Conservation (phyloP, 2,329 filamentous ascomycete genomes). For the Hypoxylon sp. region DNA sequence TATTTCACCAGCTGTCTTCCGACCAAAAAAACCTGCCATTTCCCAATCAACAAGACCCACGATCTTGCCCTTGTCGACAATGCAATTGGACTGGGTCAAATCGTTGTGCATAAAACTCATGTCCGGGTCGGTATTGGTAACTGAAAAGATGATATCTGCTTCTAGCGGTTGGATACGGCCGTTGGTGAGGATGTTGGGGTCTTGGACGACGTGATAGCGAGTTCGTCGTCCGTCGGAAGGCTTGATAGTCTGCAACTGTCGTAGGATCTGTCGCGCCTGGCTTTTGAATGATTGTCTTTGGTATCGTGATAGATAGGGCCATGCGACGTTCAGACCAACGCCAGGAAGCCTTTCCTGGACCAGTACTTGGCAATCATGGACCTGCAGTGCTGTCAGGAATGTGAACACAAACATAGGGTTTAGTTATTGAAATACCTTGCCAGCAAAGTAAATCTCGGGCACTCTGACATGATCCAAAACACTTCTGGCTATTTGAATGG, state of each 20-base stretch:
- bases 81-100: conserved; percentile 34
- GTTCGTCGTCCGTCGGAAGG: conserved; percentile 1
- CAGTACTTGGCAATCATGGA: conserved; percentile 31
- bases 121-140: conserved; percentile 24
- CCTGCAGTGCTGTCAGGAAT: too few relatives aligned
- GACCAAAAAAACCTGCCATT: conserved; percentile 34
- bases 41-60: conserved; percentile 42
- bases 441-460: conserved; percentile 32
- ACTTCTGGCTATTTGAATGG: conserved; percentile 21
- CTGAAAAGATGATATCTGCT: conserved; percentile 24
- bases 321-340: conserved; percentile 37
- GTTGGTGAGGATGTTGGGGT: conserved; percentile 14
- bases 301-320: conserved; percentile 32
- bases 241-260: conserved; percentile 11
- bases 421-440: too few relatives aligned
- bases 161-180: conserved; percentile 20
- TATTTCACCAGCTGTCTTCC: neutral
- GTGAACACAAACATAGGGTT: too few relatives aligned
- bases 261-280: conserved; percentile 34
- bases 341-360: conserved; percentile 38
- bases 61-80: conserved; percentile 40
- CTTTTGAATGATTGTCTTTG: conserved; percentile 36
- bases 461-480: conserved; percentile 31
- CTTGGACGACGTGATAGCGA: conserved; percentile 22
- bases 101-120: conserved; percentile 40